A percentile compares a stretch with the other conserved stretches of the same genome.
phyloP scores from a whole-genome alignment of 495 filamentous ascomycete genomes.

The Aspergillus haitiensis region DNA sequence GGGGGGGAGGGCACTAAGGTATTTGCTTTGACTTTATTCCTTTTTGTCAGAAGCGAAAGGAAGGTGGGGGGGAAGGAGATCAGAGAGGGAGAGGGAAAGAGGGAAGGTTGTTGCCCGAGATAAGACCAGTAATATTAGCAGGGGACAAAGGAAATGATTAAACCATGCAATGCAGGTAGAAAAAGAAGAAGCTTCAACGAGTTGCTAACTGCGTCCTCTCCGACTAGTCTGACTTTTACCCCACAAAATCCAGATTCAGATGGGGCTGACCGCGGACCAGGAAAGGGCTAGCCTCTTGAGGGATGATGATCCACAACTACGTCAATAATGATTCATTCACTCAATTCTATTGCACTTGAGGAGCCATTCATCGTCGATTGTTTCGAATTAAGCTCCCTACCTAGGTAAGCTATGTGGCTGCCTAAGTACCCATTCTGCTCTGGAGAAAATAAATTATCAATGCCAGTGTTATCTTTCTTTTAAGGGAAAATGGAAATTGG shows the following conservation, averaged over 20 bases:
- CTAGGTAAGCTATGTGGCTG: too few relatives aligned
- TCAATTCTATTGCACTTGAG: not conserved
- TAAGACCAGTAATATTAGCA: not conserved
- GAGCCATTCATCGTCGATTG: constrained; percentile 12
- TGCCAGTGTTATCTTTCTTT: too few relatives aligned
- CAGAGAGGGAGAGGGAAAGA: not conserved
- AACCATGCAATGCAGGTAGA: constrained; percentile 3
- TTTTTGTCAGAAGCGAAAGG: not conserved
- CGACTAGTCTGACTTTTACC: constrained; percentile 16
- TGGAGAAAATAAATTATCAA: too few relatives aligned
- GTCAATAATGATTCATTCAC: constrained; percentile 4
- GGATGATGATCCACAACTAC: not conserved
- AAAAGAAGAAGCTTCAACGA: constrained; percentile 1
- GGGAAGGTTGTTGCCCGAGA: not conserved
- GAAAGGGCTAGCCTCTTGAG: constrained; percentile 21
- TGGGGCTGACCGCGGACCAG: constrained; percentile 20
- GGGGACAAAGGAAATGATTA: not conserved
- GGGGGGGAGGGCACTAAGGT: not conserved
- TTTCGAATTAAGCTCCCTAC: constrained; percentile 8
- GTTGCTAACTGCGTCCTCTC: too few relatives aligned
- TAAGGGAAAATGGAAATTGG: too few relatives aligned
- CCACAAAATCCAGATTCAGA: constrained; percentile 20
- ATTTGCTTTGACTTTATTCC: too few relatives aligned
- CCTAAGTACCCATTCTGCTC: too few relatives aligned
- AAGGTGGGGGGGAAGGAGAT: not conserved